Conservation (phyloP, 139 green algal genomes). For the Asterochloris sp. region DNA sequence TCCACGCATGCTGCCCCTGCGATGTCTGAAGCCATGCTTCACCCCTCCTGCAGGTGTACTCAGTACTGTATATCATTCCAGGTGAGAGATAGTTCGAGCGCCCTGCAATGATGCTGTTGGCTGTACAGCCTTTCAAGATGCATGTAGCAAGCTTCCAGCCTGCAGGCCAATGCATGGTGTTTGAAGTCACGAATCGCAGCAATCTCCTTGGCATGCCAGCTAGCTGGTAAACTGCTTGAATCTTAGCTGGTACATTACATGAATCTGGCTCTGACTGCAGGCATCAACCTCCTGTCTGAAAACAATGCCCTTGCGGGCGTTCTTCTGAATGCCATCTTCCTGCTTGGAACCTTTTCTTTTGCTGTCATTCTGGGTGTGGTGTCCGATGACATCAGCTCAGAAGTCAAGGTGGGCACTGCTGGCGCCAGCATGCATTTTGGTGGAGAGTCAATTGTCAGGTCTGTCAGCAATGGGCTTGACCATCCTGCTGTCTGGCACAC, state of each 20-base stretch:
- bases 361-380: constrained; percentile 29
- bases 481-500: background rate
- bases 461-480: background rate
- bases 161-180: too few relatives aligned
- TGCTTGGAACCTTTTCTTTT: constrained; percentile 29
- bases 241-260: background rate
- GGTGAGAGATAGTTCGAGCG: too few relatives aligned
- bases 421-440: too few relatives aligned
- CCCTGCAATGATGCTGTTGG: too few relatives aligned
- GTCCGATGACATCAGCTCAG: constrained; percentile 22
- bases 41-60: too few relatives aligned
- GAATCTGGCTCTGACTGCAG: background rate
- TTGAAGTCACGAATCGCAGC: too few relatives aligned
- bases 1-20: too few relatives aligned
- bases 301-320: constrained; percentile 2
- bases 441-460: background rate
- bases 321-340: constrained; percentile 23
- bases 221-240: background rate
- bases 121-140: too few relatives aligned
- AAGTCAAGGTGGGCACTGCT: constrained; percentile 13
- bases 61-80: too few relatives aligned
- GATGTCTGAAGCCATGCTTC: too few relatives aligned
- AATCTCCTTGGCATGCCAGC: too few relatives aligned
- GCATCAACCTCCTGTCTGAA: constrained; percentile 21
- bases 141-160: too few relatives aligned